phyloP scores from a whole-genome alignment of 176 grass and related monocot genomes.

The Lolium rigidum region DNA sequence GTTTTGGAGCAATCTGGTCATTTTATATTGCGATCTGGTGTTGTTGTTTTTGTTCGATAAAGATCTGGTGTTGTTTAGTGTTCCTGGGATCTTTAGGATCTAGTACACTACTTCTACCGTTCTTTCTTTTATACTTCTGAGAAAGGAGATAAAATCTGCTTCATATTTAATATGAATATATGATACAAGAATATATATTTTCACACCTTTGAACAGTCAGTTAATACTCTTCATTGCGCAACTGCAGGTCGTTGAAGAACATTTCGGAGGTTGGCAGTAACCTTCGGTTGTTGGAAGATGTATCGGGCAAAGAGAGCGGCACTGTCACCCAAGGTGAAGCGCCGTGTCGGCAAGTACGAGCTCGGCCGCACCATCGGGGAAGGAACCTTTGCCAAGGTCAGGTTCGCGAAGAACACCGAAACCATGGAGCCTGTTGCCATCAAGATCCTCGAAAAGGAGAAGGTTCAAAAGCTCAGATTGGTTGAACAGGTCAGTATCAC shows the following conservation, averaged over 20 bases:
- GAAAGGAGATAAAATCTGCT: not conserved
- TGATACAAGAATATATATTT: too few species aligned
- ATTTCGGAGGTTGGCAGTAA: slow-evolving; percentile 41
- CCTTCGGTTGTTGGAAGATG: slow-evolving; percentile 53
- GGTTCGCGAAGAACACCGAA: slow-evolving; percentile 87
- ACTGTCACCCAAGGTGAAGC: slow-evolving; percentile 82
- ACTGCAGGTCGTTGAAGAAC: slow-evolving; percentile 40
- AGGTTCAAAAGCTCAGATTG: slow-evolving; percentile 85
- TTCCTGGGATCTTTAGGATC: not conserved
- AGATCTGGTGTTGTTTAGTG: too few species aligned
- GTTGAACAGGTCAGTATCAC: slow-evolving; percentile 81
- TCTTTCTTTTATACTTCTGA: not conserved
- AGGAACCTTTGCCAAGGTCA: slow-evolving; percentile 94
- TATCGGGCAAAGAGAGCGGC: slow-evolving; percentile 75
- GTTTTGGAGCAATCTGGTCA: slow-evolving; percentile 35
- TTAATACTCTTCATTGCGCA: too few species aligned
- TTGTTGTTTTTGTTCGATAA: too few species aligned
- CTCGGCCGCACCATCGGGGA: slow-evolving; percentile 93
- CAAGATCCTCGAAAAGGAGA: slow-evolving; percentile 98
- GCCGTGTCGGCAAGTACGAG: slow-evolving; percentile 91
- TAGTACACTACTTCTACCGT: not conserved
- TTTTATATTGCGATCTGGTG: slow-evolving; percentile 45
- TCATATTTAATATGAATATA: too few species aligned
- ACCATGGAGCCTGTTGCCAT: slow-evolving; percentile 84
- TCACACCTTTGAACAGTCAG: too few species aligned